Base-by-base conservation (phyloP, 2,329 filamentous ascomycete species). In the Alternaria gansuensis region DNA sequence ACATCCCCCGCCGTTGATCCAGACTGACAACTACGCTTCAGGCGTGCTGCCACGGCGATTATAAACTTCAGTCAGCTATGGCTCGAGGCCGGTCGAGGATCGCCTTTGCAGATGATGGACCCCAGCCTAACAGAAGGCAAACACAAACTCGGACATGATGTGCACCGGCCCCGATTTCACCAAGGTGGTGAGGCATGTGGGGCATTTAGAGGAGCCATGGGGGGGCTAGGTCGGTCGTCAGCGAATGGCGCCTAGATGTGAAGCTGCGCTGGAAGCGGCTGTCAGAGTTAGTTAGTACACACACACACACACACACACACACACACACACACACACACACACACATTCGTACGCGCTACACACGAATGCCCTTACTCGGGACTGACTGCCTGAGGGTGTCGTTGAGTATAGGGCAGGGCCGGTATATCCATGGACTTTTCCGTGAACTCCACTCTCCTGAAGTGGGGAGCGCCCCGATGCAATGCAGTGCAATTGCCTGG, bases 391-490 rank as follows among this genome's bases (percentile, higher is more conserved):
- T 64, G 62, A 67, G 53, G 62, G 65, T 62, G 65, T 62, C 65
- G 60, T 66, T 67, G 62, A 66, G 53, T 72, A 72, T 75, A 72
- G 69, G 66, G 57, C 67, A 70, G 66, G 65, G 62, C 49, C 50
- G 63, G 57, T 67, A 69, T 68, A 69, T 57, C 60, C 62, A 62
- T 54, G 55, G 50, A 51, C 51, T 52, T 55, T 37, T 59, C 45
- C 52, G 46, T 39, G n/a, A 54, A 40, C 59, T 64, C 60, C 39
- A 52, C 57, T 55, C 57, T 61, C 74, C 69, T 59, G 56, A 75
- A 72, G 40, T 55, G 71, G 75, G 73, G 43, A 62, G 61, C 69
- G 59, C 58, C 43, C 74, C 74, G 75, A 75, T 66, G 73, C 74
- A 72, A 60, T 68, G 67, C 64, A 56, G 59, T 63, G 63, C 59